phyloP scores from a whole-genome alignment of 345 rosid genomes.

The Gossypioides kirkii region DNA sequence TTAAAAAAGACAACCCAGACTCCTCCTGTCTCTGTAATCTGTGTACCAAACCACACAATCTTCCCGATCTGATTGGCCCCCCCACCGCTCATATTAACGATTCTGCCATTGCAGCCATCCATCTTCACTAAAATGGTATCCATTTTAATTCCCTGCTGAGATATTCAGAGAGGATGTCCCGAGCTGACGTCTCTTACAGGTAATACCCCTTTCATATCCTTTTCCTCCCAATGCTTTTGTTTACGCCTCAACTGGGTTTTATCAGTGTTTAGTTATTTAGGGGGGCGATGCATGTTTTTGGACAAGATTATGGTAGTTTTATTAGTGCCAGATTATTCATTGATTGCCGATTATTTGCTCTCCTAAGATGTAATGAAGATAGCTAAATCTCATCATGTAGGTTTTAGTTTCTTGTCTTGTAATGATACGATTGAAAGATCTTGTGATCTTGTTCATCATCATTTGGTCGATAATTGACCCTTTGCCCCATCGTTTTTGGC shows the following conservation, averaged over 20 bases:
- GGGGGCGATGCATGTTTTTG: neutral
- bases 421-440: neutral
- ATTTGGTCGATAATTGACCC: neutral
- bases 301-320: neutral
- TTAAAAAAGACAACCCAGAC: neutral
- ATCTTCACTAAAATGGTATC: neutral
- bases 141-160: neutral
- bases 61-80: neutral
- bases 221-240: neutral
- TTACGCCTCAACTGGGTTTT: neutral
- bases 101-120: neutral
- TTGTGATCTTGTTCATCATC: neutral
- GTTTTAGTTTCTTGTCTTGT: too few relatives aligned
- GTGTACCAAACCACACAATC: neutral
- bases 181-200: constrained; percentile 13
- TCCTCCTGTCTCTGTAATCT: neutral
- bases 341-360: neutral
- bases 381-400: neutral
- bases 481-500: neutral
- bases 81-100: neutral
- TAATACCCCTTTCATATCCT: neutral
- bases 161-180: constrained; percentile 13
- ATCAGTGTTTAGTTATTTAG: neutral
- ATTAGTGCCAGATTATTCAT: neutral
- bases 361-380: neutral